A percentile compares a stretch with the other conserved stretches of the same genome.
phyloP scores from a whole-genome alignment of 768 basidiomycete species.

The Psilocybe tampanensis region DNA sequence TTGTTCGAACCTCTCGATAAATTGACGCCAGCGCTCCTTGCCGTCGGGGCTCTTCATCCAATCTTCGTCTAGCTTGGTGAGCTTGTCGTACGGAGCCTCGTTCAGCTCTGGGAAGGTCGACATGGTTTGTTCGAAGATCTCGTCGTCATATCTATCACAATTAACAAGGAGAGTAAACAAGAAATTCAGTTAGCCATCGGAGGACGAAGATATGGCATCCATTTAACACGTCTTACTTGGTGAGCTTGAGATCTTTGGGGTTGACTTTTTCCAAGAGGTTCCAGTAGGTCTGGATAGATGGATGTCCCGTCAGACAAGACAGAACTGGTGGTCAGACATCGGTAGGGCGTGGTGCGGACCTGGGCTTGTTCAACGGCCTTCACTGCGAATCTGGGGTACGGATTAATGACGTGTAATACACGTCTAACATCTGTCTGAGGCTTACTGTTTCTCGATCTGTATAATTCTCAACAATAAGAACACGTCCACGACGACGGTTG shows the following conservation, averaged over 20 bases:
- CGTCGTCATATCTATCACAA: constrained; percentile 85
- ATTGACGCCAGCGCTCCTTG: constrained; percentile 90
- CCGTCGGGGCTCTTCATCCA: constrained; percentile 88
- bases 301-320: too few species aligned
- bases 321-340: not conserved
- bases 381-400: constrained; percentile 72
- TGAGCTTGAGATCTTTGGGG: constrained; percentile 77
- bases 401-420: not conserved
- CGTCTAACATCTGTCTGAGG: constrained; percentile 15
- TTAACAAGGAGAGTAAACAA: not conserved
- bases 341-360: constrained; percentile 43
- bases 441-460: constrained; percentile 96
- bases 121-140: constrained; percentile 81
- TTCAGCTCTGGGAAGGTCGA: constrained; percentile 81
- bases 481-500: not conserved
- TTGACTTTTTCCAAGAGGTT: constrained; percentile 83
- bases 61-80: constrained; percentile 78
- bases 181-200: not conserved
- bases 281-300: constrained; percentile 79
- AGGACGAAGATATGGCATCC: not conserved
- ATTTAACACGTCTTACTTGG: constrained; percentile 58
- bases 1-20: constrained; percentile 69
- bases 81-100: constrained; percentile 45
- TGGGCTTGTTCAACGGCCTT: constrained; percentile 97
- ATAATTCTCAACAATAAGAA: not conserved